Conservation (phyloP, 1,284 basidiomycete species). For the Moesziomyces antarcticus region DNA sequence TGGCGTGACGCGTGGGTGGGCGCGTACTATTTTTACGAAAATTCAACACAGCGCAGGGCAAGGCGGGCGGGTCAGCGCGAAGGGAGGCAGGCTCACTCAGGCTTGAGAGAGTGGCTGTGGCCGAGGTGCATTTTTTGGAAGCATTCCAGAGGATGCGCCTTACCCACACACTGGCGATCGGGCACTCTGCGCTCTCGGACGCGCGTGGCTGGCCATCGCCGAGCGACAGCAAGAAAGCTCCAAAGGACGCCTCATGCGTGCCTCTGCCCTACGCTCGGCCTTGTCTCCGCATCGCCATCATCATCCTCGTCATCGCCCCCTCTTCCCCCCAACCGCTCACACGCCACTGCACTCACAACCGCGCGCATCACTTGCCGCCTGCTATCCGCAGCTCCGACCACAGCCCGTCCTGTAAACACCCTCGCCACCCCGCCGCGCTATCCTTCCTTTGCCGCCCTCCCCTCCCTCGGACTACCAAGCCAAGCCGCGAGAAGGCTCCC, state of each 20-base stretch:
- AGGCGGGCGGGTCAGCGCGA: too few species aligned
- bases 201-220: conserved; percentile 14
- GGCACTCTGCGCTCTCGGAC: conserved; percentile 5
- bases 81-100: too few species aligned
- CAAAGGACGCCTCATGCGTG: conserved; percentile 37
- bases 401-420: conserved; percentile 7
- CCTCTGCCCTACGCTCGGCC: conserved; percentile 40
- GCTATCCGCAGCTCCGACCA: background rate
- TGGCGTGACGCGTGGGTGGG: conserved; percentile 20
- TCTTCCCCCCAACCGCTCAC: background rate
- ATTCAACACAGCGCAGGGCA: background rate
- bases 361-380: too few species aligned
- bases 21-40: too few species aligned
- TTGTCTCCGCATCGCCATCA: conserved; percentile 19
- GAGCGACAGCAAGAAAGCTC: background rate
- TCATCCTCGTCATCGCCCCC: conserved; percentile 2
- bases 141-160: too few species aligned
- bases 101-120: background rate
- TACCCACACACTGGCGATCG: too few species aligned
- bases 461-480: conserved; percentile 4
- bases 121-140: too few species aligned
- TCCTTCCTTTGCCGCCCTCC: background rate
- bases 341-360: too few species aligned
- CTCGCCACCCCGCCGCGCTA: conserved; percentile 7
- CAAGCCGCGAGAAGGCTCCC: too few species aligned